Evolutionary conservation across 352 stramenopile species (phyloP).

Genomic region (Phytophthora aleatoria): DNA sequence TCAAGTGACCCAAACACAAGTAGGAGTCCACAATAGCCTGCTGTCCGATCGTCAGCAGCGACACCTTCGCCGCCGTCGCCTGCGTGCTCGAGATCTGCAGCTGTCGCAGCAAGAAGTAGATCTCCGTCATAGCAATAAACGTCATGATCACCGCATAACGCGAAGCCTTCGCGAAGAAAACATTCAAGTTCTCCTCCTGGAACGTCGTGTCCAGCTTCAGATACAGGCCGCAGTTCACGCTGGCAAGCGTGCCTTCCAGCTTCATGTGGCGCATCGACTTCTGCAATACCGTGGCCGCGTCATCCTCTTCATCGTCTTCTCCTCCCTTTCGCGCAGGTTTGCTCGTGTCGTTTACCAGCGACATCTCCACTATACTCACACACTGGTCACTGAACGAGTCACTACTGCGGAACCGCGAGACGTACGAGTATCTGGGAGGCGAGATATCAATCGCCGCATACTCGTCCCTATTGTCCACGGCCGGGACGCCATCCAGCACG

Average conservation of each 20-base stretch:
- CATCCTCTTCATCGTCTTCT: slow-evolving; percentile 38
- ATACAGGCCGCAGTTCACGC: slow-evolving; percentile 81
- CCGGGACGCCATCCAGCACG: slow-evolving; percentile 65
- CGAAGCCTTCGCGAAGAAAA: slow-evolving; percentile 82
- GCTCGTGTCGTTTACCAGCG: slow-evolving; percentile 51
- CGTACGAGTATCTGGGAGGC: slow-evolving; percentile 78
- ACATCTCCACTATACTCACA: slow-evolving; percentile 82
- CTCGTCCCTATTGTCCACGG: slow-evolving; percentile 65
- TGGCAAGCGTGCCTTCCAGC: slow-evolving; percentile 65
- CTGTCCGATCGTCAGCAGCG: slow-evolving; percentile 81
- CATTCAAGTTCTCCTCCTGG: slow-evolving; percentile 82
- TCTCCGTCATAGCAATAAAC: slow-evolving; percentile 84
- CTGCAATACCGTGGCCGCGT: slow-evolving; percentile 39
- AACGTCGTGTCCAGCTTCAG: slow-evolving; percentile 77
- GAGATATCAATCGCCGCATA: slow-evolving; percentile 79
- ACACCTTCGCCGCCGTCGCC: slow-evolving; percentile 82
- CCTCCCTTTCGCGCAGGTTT: slow-evolving; percentile 15
- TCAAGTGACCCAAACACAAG: slow-evolving; percentile 95
- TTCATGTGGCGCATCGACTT: slow-evolving; percentile 57
- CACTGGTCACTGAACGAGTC: slow-evolving; percentile 87
- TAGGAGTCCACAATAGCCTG: slow-evolving; percentile 94
- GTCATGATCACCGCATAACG: slow-evolving; percentile 87
- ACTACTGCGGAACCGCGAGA: slow-evolving; percentile 78
- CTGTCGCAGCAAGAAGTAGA: slow-evolving; percentile 86
- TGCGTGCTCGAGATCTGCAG: slow-evolving; percentile 87